Conservation (phyloP, 169 alveolate species). For the Condylostoma magnum region DNA sequence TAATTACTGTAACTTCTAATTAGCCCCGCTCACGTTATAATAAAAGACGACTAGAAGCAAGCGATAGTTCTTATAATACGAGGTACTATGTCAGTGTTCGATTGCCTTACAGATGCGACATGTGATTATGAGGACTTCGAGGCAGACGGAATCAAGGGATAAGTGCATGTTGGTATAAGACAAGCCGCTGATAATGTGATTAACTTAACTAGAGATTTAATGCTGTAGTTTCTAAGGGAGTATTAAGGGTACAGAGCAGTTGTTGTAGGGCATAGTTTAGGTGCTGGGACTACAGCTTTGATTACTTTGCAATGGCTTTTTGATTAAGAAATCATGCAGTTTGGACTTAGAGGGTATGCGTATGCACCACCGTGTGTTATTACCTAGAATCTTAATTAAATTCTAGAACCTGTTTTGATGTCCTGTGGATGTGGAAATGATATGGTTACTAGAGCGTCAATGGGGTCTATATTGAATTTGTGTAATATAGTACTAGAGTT, state of each 20-base stretch:
- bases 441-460: neutral
- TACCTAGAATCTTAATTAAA: neutral
- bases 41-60: neutral
- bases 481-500: neutral
- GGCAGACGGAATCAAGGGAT: neutral
- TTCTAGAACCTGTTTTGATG: neutral
- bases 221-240: neutral
- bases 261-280: neutral
- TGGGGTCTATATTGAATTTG: constrained; percentile 1
- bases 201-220: neutral
- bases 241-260: neutral
- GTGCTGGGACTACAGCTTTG: neutral
- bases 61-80: neutral
- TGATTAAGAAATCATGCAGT: neutral
- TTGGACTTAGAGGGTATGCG: neutral
- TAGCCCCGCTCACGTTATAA: constrained; percentile 6
- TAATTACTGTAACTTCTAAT: neutral
- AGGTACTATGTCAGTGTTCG: constrained; percentile 32
- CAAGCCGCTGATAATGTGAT: neutral
- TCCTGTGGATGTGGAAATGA: constrained; percentile 17
- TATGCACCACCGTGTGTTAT: neutral
- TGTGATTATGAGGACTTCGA: neutral
- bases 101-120: constrained; percentile 19
- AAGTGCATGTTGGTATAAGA: neutral
- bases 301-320: neutral